A percentile compares a stretch with the other conserved stretches of the same genome.
These are phyloP conservation scores for Talaromyces amestolkiae DNA, from an alignment of 2,329 filamentous ascomycete species.

Conservation along the genomic window DNA sequence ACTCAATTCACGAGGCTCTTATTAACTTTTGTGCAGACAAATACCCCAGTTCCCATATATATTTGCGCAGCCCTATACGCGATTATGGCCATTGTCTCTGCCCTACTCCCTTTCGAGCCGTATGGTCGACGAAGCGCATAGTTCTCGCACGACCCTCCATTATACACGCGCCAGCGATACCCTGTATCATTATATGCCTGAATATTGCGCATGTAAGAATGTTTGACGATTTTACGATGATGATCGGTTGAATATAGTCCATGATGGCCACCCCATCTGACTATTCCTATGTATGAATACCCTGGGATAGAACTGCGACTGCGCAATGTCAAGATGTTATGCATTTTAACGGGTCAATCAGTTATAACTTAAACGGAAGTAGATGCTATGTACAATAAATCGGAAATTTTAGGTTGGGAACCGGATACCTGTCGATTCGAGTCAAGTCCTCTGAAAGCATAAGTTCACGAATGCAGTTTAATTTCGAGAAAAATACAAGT, in stretches of 20 bases:
- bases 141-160: conserved; percentile 1
- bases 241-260: neutral
- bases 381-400: neutral
- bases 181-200: neutral
- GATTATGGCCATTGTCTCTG: conserved; percentile 22
- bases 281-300: neutral
- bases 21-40: conserved; percentile 20
- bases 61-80: conserved; percentile 27
- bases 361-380: neutral
- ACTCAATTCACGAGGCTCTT: neutral
- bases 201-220: neutral
- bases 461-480: neutral
- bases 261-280: neutral
- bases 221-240: neutral
- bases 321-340: neutral
- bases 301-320: neutral
- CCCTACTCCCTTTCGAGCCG: conserved; percentile 25
- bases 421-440: neutral
- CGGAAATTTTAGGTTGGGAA: neutral
- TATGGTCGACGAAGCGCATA: conserved; percentile 20
- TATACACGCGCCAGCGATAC: neutral
- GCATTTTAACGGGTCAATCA: too few relatives aligned
- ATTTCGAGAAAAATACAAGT: neutral
- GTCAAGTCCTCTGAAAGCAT: neutral
- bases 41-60: conserved; percentile 27